phyloP scores from a whole-genome alignment of 495 filamentous ascomycete species.

The Aspergillus asperescens region DNA sequence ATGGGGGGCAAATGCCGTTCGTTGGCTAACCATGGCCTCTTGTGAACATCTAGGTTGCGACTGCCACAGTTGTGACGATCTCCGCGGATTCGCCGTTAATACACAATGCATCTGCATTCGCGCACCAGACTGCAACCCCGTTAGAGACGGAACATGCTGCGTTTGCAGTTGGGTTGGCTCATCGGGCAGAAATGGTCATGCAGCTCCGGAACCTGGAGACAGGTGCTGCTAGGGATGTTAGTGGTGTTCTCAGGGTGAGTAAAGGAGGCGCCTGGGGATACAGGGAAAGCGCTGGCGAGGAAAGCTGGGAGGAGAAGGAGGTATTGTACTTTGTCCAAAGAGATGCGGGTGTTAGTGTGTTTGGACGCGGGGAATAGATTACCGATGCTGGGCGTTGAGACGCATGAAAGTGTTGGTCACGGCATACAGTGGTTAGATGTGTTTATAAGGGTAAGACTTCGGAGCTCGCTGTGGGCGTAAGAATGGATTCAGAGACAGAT shows the following conservation, averaged over 20 bases:
- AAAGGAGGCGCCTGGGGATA: constrained; percentile 46
- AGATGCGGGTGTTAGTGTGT: constrained; percentile 74
- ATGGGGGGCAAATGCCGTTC: background rate
- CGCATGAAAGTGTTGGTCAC: constrained; percentile 2
- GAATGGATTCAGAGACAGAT: constrained; percentile 27
- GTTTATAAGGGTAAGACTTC: background rate
- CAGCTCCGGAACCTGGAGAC: constrained; percentile 73
- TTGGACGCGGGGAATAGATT: constrained; percentile 61
- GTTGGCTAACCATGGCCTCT: constrained; percentile 8
- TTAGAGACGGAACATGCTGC: constrained; percentile 60
- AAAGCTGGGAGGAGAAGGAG: constrained; percentile 56
- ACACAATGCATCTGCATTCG: constrained; percentile 34
- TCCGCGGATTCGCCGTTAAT: constrained; percentile 67
- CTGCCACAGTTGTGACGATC: constrained; percentile 61
- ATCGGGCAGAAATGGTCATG: constrained; percentile 64
- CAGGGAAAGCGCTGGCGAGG: constrained; percentile 25
- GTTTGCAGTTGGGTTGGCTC: constrained; percentile 64
- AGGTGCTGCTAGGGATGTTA: constrained; percentile 82
- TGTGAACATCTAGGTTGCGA: constrained; percentile 29
- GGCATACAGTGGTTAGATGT: too few species aligned
- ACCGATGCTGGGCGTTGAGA: constrained; percentile 9
- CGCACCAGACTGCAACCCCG: constrained; percentile 47
- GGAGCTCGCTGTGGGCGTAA: constrained; percentile 6
- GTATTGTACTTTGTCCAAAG: constrained; percentile 73
- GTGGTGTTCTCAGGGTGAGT: constrained; percentile 78